Percentiles rank a stretch among this genome's conserved stretches.
phyloP scores from a whole-genome alignment of 257 asterid species.

The Nicotiana tomentosiformis region DNA sequence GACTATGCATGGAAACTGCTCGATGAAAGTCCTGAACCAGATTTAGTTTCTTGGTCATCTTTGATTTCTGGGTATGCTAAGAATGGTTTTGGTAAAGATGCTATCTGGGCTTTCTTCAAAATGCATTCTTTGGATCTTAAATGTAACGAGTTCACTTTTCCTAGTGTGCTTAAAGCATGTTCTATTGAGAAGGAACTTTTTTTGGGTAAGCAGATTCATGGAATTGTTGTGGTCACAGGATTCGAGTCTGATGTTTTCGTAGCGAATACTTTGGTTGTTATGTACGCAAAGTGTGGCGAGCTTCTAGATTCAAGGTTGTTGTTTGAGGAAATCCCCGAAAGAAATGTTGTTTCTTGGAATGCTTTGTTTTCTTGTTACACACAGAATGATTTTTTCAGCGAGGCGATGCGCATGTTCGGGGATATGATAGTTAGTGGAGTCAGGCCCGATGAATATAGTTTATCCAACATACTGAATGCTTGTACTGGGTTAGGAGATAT shows the following conservation, averaged over 20 bases:
- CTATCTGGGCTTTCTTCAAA: neutral
- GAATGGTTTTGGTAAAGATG: neutral
- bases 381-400: neutral
- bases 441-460: constrained; percentile 8
- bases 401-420: constrained; percentile 6
- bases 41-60: constrained; percentile 12
- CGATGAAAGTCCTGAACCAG: constrained; percentile 13
- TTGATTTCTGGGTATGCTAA: constrained; percentile 10
- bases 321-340: neutral
- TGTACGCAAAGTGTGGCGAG: neutral
- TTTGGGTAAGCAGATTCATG: constrained; percentile 11
- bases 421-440: constrained; percentile 6
- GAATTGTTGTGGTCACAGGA: neutral
- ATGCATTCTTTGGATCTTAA: constrained; percentile 12
- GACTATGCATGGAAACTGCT: constrained; percentile 4
- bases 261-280: constrained; percentile 6
- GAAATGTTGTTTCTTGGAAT: neutral
- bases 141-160: constrained; percentile 9
- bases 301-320: neutral
- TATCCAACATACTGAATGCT: constrained; percentile 11
- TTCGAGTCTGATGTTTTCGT: constrained; percentile 10
- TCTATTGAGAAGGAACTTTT: constrained; percentile 1
- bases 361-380: constrained; percentile 9
- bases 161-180: constrained; percentile 12
- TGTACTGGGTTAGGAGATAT: constrained; percentile 12